phyloP scores from a whole-genome alignment of 2,329 filamentous ascomycete genomes.

The Ophiostoma sp. region DNA sequence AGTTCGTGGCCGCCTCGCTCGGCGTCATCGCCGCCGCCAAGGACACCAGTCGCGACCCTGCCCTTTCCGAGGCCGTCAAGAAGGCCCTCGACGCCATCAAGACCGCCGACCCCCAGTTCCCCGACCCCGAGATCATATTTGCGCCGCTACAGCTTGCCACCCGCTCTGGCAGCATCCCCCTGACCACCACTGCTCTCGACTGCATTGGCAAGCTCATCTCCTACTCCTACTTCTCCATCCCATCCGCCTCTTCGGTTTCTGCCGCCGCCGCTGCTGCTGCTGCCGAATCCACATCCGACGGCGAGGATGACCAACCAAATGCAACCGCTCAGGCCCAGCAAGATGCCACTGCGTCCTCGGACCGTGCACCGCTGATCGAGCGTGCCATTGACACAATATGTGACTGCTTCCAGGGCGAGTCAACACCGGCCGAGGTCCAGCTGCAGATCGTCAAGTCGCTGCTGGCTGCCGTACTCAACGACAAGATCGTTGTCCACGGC shows the following conservation, averaged over 20 bases:
- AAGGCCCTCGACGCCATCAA: slow-evolving; percentile 82
- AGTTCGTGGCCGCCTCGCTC: slow-evolving; percentile 90
- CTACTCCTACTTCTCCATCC: slow-evolving; percentile 90
- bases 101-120: slow-evolving; percentile 70
- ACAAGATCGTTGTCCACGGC: slow-evolving; percentile 97
- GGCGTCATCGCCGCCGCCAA: slow-evolving; percentile 88
- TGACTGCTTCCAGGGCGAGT: slow-evolving; percentile 97
- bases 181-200: slow-evolving; percentile 87
- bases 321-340: slow-evolving; percentile 2
- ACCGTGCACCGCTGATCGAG: slow-evolving; percentile 76
- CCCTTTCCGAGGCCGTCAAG: slow-evolving; percentile 74
- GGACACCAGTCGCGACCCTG: slow-evolving; percentile 81
- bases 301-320: slow-evolving; percentile 28
- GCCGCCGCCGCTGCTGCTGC: slow-evolving; percentile 27
- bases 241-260: slow-evolving; percentile 47
- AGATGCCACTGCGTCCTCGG: slow-evolving; percentile 39
- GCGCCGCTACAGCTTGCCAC: slow-evolving; percentile 85
- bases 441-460: slow-evolving; percentile 97
- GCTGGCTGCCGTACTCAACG: slow-evolving; percentile 89
- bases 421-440: slow-evolving; percentile 85
- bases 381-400: slow-evolving; percentile 98
- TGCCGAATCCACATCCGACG: slow-evolving; percentile 32
- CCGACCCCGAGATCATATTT: slow-evolving; percentile 89
- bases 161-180: slow-evolving; percentile 73
- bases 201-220: slow-evolving; percentile 99